Evolutionary conservation across 1,139 yeast genomes (phyloP), one percentile per base, ranked within the genome.

Genomic region (Yamadazyma aaseri): DNA sequence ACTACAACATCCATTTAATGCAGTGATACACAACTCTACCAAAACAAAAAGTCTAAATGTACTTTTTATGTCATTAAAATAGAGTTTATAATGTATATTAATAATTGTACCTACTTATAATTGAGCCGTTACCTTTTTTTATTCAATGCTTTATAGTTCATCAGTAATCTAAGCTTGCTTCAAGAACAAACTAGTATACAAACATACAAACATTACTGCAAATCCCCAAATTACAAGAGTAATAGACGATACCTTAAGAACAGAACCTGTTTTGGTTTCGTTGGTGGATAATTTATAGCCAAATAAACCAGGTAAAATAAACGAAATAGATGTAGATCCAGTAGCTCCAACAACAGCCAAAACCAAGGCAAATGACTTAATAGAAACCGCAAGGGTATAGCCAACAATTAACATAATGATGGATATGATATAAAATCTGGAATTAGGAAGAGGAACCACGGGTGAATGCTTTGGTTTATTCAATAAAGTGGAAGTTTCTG

Each of bases 281-380:
- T 50, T 52, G 28, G 50, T 54, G 32, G 56, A 47, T 49, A 71
- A 55, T 44, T 73, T 76, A 50, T 64, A 73, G 1, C 81, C 82
- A 50, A 76, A 76, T 36, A 73, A 59, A 0, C 82, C 82, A 0
- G 83, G 83, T 25, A 76, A 61, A 9, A 76, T 75, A 49, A 76
- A 76, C 4, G 80, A 73, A 28, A 76, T 76, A 6, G 80, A 61
- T 0, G 81, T 77, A 7, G 81, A 77, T 2, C 82, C 82, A 0
- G 81, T 76, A 9, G 82, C 78, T 1, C 83, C 83, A 9, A 76
- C 80, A 13, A 76, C 47, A 0, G 83, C 76, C 42, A 76, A 59
- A 4, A 76, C 75, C 28, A 74, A 60, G 20, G 80, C 81, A 56
- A 76, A 76, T 13, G 81, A 75, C 30, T 58, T 58, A 37, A 76